Evolutionary conservation across 169 alveolate genomes (phyloP).

Genomic region (Plasmodium reichenowi): DNA sequence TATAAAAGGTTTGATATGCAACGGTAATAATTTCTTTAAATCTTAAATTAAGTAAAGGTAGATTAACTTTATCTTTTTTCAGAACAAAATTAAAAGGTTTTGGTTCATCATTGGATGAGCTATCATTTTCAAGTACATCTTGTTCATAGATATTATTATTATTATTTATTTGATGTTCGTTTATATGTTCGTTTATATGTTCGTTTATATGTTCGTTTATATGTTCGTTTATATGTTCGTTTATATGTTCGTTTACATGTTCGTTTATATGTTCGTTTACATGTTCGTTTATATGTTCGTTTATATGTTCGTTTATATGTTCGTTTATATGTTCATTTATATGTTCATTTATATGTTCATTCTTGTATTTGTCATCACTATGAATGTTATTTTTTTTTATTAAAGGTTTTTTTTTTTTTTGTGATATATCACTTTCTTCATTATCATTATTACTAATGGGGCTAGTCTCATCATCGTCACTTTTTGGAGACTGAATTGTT

Average conservation of each 20-base stretch:
- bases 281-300: neutral
- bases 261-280: too few species aligned
- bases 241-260: too few species aligned
- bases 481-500: too few species aligned
- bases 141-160: neutral
- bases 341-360: neutral
- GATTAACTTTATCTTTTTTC: constrained; percentile 33
- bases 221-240: neutral
- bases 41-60: constrained; percentile 63
- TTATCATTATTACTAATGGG: too few species aligned
- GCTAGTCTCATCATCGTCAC: too few species aligned
- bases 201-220: neutral
- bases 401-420: neutral
- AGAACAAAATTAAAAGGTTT: neutral
- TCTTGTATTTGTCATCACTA: neutral
- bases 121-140: neutral
- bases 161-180: neutral
- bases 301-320: neutral
- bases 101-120: neutral
- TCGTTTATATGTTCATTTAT: too few species aligned
- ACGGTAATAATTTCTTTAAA: constrained; percentile 49
- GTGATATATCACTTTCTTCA: too few species aligned
- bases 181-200: neutral
- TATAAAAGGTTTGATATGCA: constrained; percentile 46
- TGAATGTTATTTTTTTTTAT: neutral